These are phyloP conservation scores for Avena insularis DNA, from an alignment of 176 grass and related monocot species.

Conservation along the genomic window DNA sequence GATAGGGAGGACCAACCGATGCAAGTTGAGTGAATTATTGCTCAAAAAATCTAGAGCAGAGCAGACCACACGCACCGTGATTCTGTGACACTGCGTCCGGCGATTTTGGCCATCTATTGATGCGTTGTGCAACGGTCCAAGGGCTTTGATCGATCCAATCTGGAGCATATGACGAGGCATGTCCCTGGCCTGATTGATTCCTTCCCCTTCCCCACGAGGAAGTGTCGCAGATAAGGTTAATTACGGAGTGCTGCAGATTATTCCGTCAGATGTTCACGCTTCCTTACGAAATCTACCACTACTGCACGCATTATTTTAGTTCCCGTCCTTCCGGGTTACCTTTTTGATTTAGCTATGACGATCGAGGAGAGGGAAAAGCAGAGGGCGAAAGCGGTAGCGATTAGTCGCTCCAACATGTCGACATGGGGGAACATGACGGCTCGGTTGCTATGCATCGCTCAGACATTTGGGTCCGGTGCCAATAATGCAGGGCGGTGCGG, in stretches of 20 bases:
- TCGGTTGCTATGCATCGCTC: neutral
- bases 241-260: constrained; percentile 33
- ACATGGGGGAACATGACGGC: constrained; percentile 17
- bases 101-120: neutral
- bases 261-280: constrained; percentile 44
- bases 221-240: constrained; percentile 40
- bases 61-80: neutral
- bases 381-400: neutral
- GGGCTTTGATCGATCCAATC: constrained; percentile 29
- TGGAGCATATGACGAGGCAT: neutral
- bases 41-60: neutral
- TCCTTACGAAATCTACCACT: neutral
- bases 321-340: too few species aligned
- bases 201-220: constrained; percentile 39
- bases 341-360: neutral
- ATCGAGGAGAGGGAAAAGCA: neutral
- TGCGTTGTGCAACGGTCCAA: neutral
- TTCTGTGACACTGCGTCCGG: constrained; percentile 7
- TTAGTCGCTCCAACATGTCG: constrained; percentile 29
- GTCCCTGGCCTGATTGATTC: constrained; percentile 18
- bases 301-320: too few species aligned
- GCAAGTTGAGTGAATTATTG: neutral
- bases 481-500: constrained; percentile 44
- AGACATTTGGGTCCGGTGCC: neutral
- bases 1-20: neutral